Evolutionary conservation across 2,329 filamentous ascomycete species (phyloP).

Genomic region (Talaromyces sp.): DNA sequence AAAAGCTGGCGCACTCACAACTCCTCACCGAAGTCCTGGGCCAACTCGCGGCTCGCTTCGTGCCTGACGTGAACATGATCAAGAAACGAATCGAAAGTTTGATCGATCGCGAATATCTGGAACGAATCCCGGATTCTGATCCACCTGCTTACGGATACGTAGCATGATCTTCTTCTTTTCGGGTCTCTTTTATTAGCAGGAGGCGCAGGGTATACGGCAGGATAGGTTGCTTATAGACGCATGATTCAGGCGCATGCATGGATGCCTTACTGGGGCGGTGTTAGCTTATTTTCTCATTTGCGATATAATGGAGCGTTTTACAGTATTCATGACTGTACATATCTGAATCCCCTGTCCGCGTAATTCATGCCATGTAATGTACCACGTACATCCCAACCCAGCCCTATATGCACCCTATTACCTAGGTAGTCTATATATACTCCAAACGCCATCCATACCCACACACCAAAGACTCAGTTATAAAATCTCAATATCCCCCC

Average conservation of each 20-base stretch:
- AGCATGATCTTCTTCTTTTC: constrained; percentile 31
- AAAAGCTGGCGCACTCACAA: constrained; percentile 48
- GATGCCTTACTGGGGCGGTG: background rate
- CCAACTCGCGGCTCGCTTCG: constrained; percentile 50
- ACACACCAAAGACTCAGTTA: constrained; percentile 22
- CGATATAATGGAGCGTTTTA: background rate
- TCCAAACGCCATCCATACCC: background rate
- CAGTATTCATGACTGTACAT: background rate
- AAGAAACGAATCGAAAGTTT: constrained; percentile 55
- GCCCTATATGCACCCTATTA: background rate
- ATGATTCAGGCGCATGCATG: constrained; percentile 15
- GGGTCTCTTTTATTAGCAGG: background rate
- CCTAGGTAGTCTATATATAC: background rate
- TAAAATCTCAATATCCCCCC: constrained; percentile 46
- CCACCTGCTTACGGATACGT: constrained; percentile 49
- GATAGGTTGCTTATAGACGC: background rate
- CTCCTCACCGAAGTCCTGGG: constrained; percentile 53
- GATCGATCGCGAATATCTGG: constrained; percentile 55
- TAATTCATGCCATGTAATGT: background rate
- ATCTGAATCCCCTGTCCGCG: background rate
- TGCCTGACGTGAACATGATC: constrained; percentile 53
- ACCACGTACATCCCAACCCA: background rate
- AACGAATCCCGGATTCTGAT: constrained; percentile 42
- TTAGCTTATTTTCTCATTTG: background rate
- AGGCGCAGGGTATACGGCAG: constrained; percentile 8